Base-by-base conservation (phyloP, 2,329 filamentous ascomycete genomes). In the Acrocalymma vagum region DNA sequence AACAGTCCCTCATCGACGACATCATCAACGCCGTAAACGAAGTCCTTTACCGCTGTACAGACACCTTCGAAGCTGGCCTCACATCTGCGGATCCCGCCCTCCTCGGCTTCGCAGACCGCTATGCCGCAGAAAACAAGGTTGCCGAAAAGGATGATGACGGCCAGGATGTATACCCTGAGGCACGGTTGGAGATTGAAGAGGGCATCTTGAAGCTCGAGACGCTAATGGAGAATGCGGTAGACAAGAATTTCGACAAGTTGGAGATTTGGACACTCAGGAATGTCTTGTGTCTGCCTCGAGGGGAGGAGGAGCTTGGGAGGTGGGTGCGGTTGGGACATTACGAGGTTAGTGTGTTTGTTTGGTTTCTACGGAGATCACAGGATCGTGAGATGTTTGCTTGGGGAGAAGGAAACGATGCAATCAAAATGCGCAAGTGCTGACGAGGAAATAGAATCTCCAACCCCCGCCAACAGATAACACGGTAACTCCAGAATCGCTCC, bases 11-110 rank as follows among this genome's bases (percentile, higher is more conserved):
- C 27, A 87, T 99, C 63, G 94, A 99, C 82, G 93, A 97, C 73
- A 92, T 97, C 59, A 96, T 97, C 76, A 96, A 97, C 77, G 88
- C 87, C 39, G 85, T 96, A 70, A 99, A 97, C 76, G 89, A 93
- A 62, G 83, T 96, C 60, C 87, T 94, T 62, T 94, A 95, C 72
- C 87, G 87, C 69, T 92, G 90, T 38, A 85, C 96, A 61, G 89
- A 90, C 61, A 90, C 88, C 46, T 85, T 97, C 53, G 94, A 97
- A 71, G 83, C 84, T 39, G 89, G 90, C 1, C 84, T 99, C 14
- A 78, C 90, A 32, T 80, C 81, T 34, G 86, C 88, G 3, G 83
- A 88, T 1, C 88, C 92, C 0, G 78, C 85, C 17, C 79, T 83
- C 10, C 82, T 99, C 22, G 94, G 94, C n/a, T 97, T 96, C 75